Conservation (phyloP, 2,329 filamentous ascomycete species). For the Hirsutella rhossiliensis region DNA sequence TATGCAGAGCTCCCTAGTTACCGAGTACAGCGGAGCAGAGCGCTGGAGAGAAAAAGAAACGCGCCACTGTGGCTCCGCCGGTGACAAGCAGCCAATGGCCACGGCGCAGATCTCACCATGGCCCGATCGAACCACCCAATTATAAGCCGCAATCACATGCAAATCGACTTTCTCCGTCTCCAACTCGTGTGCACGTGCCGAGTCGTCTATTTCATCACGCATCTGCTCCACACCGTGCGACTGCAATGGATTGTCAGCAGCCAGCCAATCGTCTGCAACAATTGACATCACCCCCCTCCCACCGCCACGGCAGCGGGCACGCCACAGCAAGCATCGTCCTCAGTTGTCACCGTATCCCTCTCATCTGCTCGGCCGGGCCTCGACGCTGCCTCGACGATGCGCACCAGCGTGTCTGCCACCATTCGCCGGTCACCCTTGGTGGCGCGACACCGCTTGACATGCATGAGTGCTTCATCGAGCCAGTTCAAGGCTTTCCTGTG, state of each 20-base stretch:
- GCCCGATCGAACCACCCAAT: background rate
- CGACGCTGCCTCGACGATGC: constrained; percentile 1
- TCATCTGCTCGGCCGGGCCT: too few relatives aligned
- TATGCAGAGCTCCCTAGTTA: too few relatives aligned
- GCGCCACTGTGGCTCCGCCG: constrained; percentile 2
- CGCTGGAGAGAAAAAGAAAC: background rate
- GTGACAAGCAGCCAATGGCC: background rate
- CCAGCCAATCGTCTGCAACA: too few relatives aligned
- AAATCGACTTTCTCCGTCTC: background rate
- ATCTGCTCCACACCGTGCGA: background rate
- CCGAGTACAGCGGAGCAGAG: too few relatives aligned
- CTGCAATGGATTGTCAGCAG: too few relatives aligned
- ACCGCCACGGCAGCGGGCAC: too few relatives aligned
- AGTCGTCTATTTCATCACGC: background rate
- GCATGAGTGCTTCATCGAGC: constrained; percentile 13
- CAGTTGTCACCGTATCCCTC: too few relatives aligned
- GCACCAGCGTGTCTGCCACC: constrained; percentile 10
- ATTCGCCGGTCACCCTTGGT: constrained; percentile 6
- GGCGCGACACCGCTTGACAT: constrained; percentile 11
- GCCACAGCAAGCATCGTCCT: too few relatives aligned
- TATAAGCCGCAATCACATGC: background rate
- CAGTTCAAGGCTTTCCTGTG: constrained; percentile 13
- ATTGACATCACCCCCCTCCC: too few relatives aligned
- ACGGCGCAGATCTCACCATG: constrained; percentile 1
- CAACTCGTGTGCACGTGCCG: background rate